These are phyloP conservation scores for Sarocladiaceae sp. DNA, from an alignment of 2,329 filamentous ascomycete species.

Conservation along the genomic window DNA sequence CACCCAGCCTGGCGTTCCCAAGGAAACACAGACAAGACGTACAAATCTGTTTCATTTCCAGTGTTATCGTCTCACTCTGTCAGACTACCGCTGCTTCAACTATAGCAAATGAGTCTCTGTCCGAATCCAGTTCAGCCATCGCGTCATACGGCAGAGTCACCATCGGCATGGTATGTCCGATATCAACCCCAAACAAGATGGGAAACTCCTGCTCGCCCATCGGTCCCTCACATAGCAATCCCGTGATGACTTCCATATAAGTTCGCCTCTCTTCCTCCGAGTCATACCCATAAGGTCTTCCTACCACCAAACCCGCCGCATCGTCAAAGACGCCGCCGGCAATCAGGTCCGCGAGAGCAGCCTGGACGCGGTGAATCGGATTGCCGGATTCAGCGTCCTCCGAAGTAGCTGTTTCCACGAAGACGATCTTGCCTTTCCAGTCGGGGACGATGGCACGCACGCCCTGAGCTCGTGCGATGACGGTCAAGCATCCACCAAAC, in stretches of 20 bases:
- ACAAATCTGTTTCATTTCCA: too few species aligned
- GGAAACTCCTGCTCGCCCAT: slow-evolving; percentile 28
- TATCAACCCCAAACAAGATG: slow-evolving; percentile 34
- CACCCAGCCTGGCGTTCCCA: too few species aligned
- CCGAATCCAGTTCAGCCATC: slow-evolving; percentile 30
- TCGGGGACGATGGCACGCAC: slow-evolving; percentile 26
- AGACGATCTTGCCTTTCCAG: slow-evolving; percentile 31
- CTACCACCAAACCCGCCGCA: slow-evolving; percentile 33
- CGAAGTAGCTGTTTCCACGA: slow-evolving; percentile 33
- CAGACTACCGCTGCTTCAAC: too few species aligned
- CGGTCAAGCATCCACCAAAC: slow-evolving; percentile 35
- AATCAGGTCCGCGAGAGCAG: slow-evolving; percentile 33
- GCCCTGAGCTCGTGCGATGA: slow-evolving; percentile 30
- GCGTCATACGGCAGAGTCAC: slow-evolving; percentile 34
- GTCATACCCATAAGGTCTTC: slow-evolving; percentile 34
- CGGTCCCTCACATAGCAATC: slow-evolving; percentile 27
- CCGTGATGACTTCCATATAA: slow-evolving; percentile 24
- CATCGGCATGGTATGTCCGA: slow-evolving; percentile 36
- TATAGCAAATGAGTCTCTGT: slow-evolving; percentile 28
- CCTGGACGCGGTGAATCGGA: slow-evolving; percentile 22
- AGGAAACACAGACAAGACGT: too few species aligned
- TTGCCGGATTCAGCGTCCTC: slow-evolving; percentile 20
- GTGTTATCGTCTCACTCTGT: too few species aligned
- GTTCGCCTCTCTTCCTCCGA: slow-evolving; percentile 19
- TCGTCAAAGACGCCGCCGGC: slow-evolving; percentile 35